Evolutionary conservation across 371 early-diverging fungal genomes (phyloP), one percentile per base, ranked within the genome.

Genomic region (Apophysomyces trapeziformis): DNA sequence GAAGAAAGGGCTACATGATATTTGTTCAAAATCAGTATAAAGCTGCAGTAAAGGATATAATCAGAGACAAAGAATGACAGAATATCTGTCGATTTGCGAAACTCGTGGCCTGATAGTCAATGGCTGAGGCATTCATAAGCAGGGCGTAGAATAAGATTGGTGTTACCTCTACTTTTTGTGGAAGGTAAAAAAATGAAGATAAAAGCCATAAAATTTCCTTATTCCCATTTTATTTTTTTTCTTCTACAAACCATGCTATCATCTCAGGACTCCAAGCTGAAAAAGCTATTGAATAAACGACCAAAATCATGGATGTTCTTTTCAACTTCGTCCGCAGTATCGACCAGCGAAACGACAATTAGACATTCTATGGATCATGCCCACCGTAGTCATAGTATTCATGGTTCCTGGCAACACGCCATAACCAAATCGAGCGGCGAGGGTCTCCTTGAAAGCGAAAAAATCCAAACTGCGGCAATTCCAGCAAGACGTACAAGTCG

Each of bases 401-500:
- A 50, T 50, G 9, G 21, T 21, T 50, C 54, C 7, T 50, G 21
- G 16, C 54, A 50, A 32, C 54, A 50, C 16, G 5, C 54, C 9
- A 50, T 50, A 9, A 50, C n/a, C 54, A 21, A 50, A 50, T 21
- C 54, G 32, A 50, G 54, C 21, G 54, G 21, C 54, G 21, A 50
- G 54, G 7, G 7, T 18, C 7, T 50, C 5, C 21, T 50, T 9
- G 21, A 50, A n/a, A 21, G 21, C 21, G 21, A 50, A 50, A 50
- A 50, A 21, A 50, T 21, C 7, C 21, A 50, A 50, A 50, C 54
- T 1, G 54, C 54, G 4, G n/a, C 54, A 18, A 50, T 60, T n/a
- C 62, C 62, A 2, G 26, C 62, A 46, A 13, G 62, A 62, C 43
- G 62, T 4, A 62, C 62, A 47, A 62, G 62, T 46, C 62, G 47